Percentiles rank a stretch among this genome's conserved stretches.
Conservation (phyloP, 345 rosid species). For the Eucalyptus microcorys region DNA sequence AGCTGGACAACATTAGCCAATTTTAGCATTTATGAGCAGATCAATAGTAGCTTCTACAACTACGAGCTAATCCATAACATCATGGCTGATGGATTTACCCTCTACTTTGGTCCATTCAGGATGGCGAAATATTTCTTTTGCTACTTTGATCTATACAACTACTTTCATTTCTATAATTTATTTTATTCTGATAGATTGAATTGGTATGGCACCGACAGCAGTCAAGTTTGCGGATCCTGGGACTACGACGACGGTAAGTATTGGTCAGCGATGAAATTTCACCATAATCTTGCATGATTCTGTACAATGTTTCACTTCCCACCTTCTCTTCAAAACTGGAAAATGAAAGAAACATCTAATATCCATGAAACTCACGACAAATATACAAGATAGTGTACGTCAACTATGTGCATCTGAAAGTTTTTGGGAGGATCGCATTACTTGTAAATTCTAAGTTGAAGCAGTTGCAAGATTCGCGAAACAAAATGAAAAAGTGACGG, state of each 20-base stretch:
- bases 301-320: no score
- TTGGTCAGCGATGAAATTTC: no score
- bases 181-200: accelerated
- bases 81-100: background rate
- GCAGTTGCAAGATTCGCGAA: no score
- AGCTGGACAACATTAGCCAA: accelerated
- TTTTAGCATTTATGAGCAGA: no score
- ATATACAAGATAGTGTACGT: background rate
- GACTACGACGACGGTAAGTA: background rate
- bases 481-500: no score
- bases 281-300: background rate
- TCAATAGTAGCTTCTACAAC: background rate
- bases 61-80: background rate
- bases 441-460: no score
- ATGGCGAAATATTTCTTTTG: accelerated
- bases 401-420: background rate
- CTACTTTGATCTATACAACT: background rate
- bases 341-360: background rate
- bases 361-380: background rate
- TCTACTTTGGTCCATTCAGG: no score
- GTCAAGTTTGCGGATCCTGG: accelerated
- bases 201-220: accelerated
- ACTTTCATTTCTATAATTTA: accelerated
- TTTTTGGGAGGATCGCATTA: no score
- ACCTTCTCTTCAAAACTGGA: background rate